Conservation (phyloP, 192 early-diverging fungal genomes). For the Irineochytrium annulatum region DNA sequence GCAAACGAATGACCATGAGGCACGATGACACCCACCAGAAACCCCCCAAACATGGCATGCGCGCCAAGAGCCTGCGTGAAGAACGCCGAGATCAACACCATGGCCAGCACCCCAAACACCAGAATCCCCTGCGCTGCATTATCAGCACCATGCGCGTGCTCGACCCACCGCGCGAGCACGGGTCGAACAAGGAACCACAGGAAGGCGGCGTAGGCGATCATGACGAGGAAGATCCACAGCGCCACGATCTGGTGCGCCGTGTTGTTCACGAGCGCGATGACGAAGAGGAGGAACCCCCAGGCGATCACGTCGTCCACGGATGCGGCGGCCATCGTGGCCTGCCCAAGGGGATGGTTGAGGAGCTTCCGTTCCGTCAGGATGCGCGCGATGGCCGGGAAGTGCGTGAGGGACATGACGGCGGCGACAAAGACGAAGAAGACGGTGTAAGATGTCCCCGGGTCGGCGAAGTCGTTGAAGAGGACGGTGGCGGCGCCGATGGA, state of each 20-base stretch:
- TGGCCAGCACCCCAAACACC: constrained; percentile 69
- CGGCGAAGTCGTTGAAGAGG: constrained; percentile 35
- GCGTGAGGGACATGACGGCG: constrained; percentile 90
- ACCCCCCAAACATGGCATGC: constrained; percentile 91
- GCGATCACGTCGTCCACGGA: constrained; percentile 82
- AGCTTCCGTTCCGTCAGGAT: constrained; percentile 88
- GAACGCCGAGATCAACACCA: constrained; percentile 64
- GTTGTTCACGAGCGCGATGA: constrained; percentile 87
- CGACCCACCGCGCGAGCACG: constrained; percentile 38
- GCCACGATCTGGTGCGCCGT: constrained; percentile 63
- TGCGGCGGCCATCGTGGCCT: constrained; percentile 76
- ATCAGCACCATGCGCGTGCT: constrained; percentile 2
- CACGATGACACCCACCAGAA: constrained; percentile 78
- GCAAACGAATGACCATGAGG: constrained; percentile 88
- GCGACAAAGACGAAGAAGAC: constrained; percentile 86
- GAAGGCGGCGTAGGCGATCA: constrained; percentile 70
- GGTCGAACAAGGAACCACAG: constrained; percentile 68
- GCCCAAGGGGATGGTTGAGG: constrained; percentile 69
- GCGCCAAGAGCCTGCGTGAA: constrained; percentile 85
- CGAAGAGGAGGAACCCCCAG: constrained; percentile 71
- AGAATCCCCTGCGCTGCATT: constrained; percentile 43
- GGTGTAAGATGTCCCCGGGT: constrained; percentile 16
- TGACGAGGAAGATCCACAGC: constrained; percentile 76
- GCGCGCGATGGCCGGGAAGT: constrained; percentile 92
- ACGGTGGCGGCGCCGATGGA: constrained; percentile 64